Conservation (phyloP, 176 grass and related monocot species). For the Hordeum marinum region DNA sequence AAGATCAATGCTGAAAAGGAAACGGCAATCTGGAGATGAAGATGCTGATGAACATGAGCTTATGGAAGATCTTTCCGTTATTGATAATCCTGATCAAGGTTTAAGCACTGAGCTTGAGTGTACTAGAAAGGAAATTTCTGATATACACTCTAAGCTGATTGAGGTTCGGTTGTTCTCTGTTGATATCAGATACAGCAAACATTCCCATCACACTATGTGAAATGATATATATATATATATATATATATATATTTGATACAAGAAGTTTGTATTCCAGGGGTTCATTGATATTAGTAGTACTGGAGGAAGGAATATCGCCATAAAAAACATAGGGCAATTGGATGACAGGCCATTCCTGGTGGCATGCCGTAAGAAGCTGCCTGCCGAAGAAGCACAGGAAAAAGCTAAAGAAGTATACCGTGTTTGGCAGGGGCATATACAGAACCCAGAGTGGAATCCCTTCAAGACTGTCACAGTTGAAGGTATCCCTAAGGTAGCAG, state of each 20-base stretch:
- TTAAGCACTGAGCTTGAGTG: background rate
- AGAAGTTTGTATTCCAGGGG: background rate
- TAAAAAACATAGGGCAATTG: constrained; percentile 32
- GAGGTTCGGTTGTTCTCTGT: background rate
- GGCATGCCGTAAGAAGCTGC: constrained; percentile 11
- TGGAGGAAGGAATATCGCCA: constrained; percentile 13
- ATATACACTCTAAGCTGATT: constrained; percentile 11
- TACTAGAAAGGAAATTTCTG: background rate
- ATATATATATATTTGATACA: background rate
- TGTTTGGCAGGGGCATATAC: constrained; percentile 21
- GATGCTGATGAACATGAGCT: constrained; percentile 1
- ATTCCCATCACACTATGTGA: background rate
- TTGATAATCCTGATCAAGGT: background rate
- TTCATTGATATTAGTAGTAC: background rate
- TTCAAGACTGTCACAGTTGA: constrained; percentile 23
- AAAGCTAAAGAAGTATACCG: background rate
- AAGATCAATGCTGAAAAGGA: constrained; percentile 1
- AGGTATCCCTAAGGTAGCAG: constrained; percentile 4
- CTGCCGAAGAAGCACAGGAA: background rate
- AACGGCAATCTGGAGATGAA: background rate
- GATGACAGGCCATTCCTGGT: constrained; percentile 12
- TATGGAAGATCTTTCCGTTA: background rate
- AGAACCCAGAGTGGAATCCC: constrained; percentile 30
- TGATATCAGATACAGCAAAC: background rate
- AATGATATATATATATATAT: background rate